Evolutionary conservation across 2,329 filamentous ascomycete species (phyloP).

Genomic region (Chrysosphaeria jannelii): DNA sequence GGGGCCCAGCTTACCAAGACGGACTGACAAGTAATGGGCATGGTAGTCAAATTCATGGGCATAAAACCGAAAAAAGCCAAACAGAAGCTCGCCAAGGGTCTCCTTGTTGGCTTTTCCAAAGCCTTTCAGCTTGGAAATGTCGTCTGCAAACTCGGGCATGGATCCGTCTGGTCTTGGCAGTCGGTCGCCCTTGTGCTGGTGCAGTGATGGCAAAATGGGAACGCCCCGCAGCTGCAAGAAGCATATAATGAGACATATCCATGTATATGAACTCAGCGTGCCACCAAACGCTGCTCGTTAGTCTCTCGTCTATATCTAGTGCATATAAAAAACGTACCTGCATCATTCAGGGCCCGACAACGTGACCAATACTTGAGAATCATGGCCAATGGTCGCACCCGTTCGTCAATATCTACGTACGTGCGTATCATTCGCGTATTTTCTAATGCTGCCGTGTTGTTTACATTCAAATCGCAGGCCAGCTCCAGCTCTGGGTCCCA

Average conservation of each 20-base stretch:
- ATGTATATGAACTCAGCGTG: constrained; percentile 91
- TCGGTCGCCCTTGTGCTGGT: constrained; percentile 37
- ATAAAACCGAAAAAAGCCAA: constrained; percentile 86
- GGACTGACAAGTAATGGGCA: constrained; percentile 55
- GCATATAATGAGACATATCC: constrained; percentile 95
- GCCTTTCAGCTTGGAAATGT: constrained; percentile 40
- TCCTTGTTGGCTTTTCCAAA: constrained; percentile 61
- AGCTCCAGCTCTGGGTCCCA: constrained; percentile 84
- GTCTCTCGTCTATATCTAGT: too few relatives aligned
- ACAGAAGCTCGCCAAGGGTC: constrained; percentile 58
- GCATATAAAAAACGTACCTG: constrained; percentile 42
- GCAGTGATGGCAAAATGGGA: constrained; percentile 60
- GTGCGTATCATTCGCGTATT: constrained; percentile 96
- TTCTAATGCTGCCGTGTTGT: constrained; percentile 79
- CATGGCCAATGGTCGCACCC: constrained; percentile 81
- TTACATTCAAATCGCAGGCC: constrained; percentile 95
- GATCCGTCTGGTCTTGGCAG: constrained; percentile 30
- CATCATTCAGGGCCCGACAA: constrained; percentile 75
- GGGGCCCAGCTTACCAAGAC: constrained; percentile 45
- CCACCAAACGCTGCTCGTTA: constrained; percentile 85
- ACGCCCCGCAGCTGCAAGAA: constrained; percentile 73
- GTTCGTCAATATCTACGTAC: constrained; percentile 76
- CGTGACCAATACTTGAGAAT: constrained; percentile 96
- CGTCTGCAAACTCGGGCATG: constrained; percentile 58
- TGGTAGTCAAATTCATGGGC: constrained; percentile 82